Evolutionary conservation across 192 early-diverging fungal genomes (phyloP).

Genomic region (Oehlia diaphana): DNA sequence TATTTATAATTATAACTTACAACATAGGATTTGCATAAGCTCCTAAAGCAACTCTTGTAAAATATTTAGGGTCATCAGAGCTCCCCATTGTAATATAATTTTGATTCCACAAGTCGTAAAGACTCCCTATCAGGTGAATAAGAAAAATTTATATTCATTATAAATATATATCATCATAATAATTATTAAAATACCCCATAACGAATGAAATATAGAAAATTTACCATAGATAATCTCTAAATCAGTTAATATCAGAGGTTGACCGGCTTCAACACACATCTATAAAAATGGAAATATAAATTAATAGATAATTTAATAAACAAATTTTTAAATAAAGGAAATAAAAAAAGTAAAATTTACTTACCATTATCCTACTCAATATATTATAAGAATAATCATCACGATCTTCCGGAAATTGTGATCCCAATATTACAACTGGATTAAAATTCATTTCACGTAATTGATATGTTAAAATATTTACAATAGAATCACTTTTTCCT

Average conservation of each 20-base stretch:
- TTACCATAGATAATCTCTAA: conserved; percentile 21
- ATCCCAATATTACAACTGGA: conserved; percentile 28
- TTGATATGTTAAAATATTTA: conserved; percentile 28
- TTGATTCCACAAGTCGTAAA: conserved; percentile 36
- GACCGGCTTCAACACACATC: conserved; percentile 34
- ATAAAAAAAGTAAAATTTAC: background rate
- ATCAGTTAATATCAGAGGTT: conserved; percentile 20
- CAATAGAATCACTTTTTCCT: conserved; percentile 30
- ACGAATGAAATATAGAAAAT: background rate
- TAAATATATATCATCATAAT: too few species aligned
- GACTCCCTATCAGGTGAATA: conserved; percentile 27
- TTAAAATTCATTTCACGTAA: conserved; percentile 3
- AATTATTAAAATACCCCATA: background rate
- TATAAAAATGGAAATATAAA: background rate
- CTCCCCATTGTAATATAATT: conserved; percentile 30
- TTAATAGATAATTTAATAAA: background rate
- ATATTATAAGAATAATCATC: conserved; percentile 32
- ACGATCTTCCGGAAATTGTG: conserved; percentile 31
- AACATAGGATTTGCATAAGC: conserved; percentile 33
- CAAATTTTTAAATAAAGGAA: too few species aligned
- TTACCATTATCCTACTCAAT: conserved; percentile 28
- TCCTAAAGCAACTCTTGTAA: conserved; percentile 27
- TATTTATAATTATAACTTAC: background rate
- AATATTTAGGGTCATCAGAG: conserved; percentile 28
- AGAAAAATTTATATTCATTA: too few species aligned